Base-by-base conservation (phyloP, 176 grass and related monocot genomes). In the Poa annua region DNA sequence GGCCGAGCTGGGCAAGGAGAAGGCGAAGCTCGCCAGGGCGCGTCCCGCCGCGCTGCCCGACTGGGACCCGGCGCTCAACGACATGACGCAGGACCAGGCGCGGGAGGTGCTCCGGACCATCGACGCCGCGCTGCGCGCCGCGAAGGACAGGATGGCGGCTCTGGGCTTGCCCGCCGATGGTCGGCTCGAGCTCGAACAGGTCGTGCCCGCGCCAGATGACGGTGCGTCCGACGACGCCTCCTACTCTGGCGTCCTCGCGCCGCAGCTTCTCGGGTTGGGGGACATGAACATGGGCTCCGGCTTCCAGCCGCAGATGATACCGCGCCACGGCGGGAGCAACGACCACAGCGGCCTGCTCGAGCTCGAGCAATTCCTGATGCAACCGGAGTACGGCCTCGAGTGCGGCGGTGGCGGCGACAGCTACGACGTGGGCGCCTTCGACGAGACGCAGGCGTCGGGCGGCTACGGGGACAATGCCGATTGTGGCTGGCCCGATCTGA, bases 31-130 rank as follows among this genome's bases (percentile, higher is more conserved):
- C 33, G 83, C 83, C 34, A 42, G 63, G 12, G 51, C 41, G 41
- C 32, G 22, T 16, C 64, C 80, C 45, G 9, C 1, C 53, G 78
- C 33, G 33, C 63, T 89, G 52, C 4, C 35, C 0, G 14, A 25
- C 3, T 89, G 78, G 83, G 78, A 82, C 78, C 20, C 17, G 22
- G 83, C 72, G 63, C 63, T 89, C 41, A 41, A 72, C 63, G 78
- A 6, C 42, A 24, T 77, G 13, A 49, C 78, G 19, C 6, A 1
- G 17, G 63, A 45, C 24, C 33, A 77, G 12, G 63, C 63, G 42
- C 21, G 0, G 16, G 33, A 7, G 21, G 41, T 85, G 71, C 71
- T 89, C 71, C 17, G 1, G 0, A 2, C 17, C 33, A 3, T 89
- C 52, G 87, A 85, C 83, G 77, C 51, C 2, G 51, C 70, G 5